Conservation (phyloP, 306 rosid genomes). For the Rubus idaeus region DNA sequence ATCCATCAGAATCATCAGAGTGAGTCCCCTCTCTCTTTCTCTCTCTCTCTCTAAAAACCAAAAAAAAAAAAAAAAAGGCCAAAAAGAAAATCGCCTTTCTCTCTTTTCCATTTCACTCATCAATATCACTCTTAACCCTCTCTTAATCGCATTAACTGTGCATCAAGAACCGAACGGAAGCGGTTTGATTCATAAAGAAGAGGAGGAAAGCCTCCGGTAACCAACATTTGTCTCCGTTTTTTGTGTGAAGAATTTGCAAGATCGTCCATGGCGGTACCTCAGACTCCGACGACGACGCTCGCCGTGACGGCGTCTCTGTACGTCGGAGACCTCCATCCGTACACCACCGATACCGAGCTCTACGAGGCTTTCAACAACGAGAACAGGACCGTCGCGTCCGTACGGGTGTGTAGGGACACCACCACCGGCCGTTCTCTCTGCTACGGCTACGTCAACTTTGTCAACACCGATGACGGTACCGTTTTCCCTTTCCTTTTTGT, state of each 20-base stretch:
- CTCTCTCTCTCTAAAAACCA: background rate
- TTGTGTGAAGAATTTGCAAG: background rate
- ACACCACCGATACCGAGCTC: conserved; percentile 52
- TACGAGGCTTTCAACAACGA: conserved; percentile 51
- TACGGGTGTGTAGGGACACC: conserved; percentile 62
- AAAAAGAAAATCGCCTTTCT: background rate
- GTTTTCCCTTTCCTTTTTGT: background rate
- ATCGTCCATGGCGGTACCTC: conserved; percentile 52
- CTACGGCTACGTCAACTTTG: conserved; percentile 81
- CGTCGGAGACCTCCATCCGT: conserved; percentile 82
- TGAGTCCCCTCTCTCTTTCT: background rate
- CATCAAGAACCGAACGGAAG: conserved; percentile 10
- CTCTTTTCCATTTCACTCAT: background rate
- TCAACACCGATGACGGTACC: conserved; percentile 61
- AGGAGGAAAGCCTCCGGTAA: background rate
- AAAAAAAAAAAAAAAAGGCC: background rate
- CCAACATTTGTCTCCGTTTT: background rate
- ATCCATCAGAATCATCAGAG: background rate
- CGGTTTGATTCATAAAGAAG: background rate
- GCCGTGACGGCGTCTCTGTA: conserved; percentile 61
- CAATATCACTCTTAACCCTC: conserved; percentile 7
- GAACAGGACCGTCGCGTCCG: conserved; percentile 53
- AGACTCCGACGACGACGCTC: conserved; percentile 41
- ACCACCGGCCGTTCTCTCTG: conserved; percentile 64
- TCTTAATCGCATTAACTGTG: background rate